Percentiles rank a stretch among this genome's conserved stretches.
phyloP scores from a whole-genome alignment of 1,284 basidiomycete genomes.

The Meripilus lineatus region DNA sequence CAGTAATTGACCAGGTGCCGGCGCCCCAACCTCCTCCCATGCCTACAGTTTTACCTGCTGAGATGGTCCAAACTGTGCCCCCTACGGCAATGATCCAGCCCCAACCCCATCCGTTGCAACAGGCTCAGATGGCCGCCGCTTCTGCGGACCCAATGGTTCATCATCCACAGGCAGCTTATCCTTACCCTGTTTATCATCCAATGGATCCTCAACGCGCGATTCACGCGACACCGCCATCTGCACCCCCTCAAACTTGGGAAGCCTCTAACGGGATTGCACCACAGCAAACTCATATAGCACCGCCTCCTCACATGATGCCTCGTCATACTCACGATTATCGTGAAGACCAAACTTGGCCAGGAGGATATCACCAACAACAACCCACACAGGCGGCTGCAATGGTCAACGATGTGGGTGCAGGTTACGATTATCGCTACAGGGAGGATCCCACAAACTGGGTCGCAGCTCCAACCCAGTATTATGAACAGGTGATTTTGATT shows the following conservation, averaged over 20 bases:
- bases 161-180: conserved; percentile 32
- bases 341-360: conserved; percentile 41
- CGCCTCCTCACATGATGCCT: conserved; percentile 42
- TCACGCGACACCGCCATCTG: conserved; percentile 39
- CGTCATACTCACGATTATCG: conserved; percentile 41
- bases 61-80: conserved; percentile 26
- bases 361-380: conserved; percentile 36
- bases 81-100: conserved; percentile 17
- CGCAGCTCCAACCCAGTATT: conserved; percentile 46
- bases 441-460: conserved; percentile 53
- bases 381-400: conserved; percentile 39
- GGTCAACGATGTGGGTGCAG: conserved; percentile 33
- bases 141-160: conserved; percentile 25
- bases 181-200: conserved; percentile 42
- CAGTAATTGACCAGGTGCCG: conserved; percentile 1
- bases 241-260: conserved; percentile 60
- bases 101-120: conserved; percentile 14
- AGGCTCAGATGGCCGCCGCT: conserved; percentile 23
- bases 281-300: conserved; percentile 55
- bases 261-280: conserved; percentile 53
- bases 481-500: conserved; percentile 29
- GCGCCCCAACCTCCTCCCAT: conserved; percentile 14
- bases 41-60: conserved; percentile 13
- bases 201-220: conserved; percentile 37
- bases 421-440: conserved; percentile 54